Base-by-base conservation (phyloP, 2,329 filamentous ascomycete species). In the Xylariaceae sp. region DNA sequence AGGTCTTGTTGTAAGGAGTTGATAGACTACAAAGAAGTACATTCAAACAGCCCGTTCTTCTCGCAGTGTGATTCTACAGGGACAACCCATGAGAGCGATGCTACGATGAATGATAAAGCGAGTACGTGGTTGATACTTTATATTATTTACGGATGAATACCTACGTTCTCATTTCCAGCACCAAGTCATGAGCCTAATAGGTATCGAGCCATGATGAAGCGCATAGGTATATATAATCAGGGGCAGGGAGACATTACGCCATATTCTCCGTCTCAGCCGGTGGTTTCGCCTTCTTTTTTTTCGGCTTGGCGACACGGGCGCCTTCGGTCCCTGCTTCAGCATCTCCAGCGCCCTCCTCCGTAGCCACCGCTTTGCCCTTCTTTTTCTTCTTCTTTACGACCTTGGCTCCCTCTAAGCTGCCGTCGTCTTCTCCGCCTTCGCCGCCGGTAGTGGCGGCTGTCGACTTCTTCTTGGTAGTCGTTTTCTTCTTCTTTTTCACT, bases 401-500 rank as follows among this genome's bases (percentile, higher is more conserved):
- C 34, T 55, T 54, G 8, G 56, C 57, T 8, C 45, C 63, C 50
- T 61, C 63, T 1, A n/a, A 41, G 34, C 30, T 30, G 10, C 23
- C 23, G 23, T 49, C 51, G 5, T 55, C 59, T 13, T 47, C 57
- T 3, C 18, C 54, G 4, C 55, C 56, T 35, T 55, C 60, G 30
- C 53, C 53, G 35, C 53, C 35, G 6, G 41, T 30, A 17, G 35
- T 34, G 4, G 47, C 75, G 76, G 59, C 75, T 76, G 59, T 55
- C 53, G 62, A 83, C 69, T 81, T 84, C 47, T 71, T 72, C 67
- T 78, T 78, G 57, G 77, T 79, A 73, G 81, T 82, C 74, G 84
- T 86, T 77, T 84, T 87, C 75, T 84, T 87, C 74, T 87, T 88
- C 70, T 83, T 87, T 72, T 80, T 82, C 3, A 91, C 83, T 1